Evolutionary conservation across 2,329 filamentous ascomycete genomes (phyloP), one percentile per base, ranked within the genome.

Genomic region (Phoma sp.): DNA sequence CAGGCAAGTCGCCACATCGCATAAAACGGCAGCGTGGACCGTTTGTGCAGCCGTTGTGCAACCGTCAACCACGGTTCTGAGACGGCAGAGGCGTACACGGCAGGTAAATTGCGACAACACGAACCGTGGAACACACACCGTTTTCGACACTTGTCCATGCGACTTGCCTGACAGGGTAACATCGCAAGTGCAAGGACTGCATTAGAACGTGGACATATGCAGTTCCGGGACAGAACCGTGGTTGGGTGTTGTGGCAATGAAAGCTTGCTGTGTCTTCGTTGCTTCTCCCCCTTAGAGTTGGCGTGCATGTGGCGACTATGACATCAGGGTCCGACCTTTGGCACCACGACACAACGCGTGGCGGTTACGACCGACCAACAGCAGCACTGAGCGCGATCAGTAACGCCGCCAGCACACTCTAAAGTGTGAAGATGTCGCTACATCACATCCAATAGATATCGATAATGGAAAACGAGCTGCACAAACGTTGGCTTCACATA

Each of bases 91-190:
- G 52, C 52, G 47, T 44, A 25, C 52, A 51, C 46, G 36, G 43
- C 52, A 55, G 21, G 41, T 25, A 55, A 45, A 47, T 46, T 51
- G 52, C 41, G 52, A 60, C 57, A 48, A 17, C 24, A 55, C 51
- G 60, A 60, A 67, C 64, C 64, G 62, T 63, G 61, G 62, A 65
- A 62, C 53, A 52, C 49, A 39, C 56, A 52, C 64, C 36, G 57
- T 44, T 44, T 54, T 67, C 64, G 36, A 67, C 61, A 59, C 57
- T 59, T 58, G 21, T 17, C 9, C 13, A 12, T 32, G 19, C 39
- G 36, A 62, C 49, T 51, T 67, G 21, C 62, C 64, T 25, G 27
- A 45, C 40, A 37, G n/a, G 60, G 62, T 51, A 58, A 43, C 40
- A 54, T 36, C 38, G 40, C 47, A 37, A 48, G 50, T 50, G 43